Conservation (phyloP, 2,329 filamentous ascomycete genomes). For the Furcasterigmium furcatum region DNA sequence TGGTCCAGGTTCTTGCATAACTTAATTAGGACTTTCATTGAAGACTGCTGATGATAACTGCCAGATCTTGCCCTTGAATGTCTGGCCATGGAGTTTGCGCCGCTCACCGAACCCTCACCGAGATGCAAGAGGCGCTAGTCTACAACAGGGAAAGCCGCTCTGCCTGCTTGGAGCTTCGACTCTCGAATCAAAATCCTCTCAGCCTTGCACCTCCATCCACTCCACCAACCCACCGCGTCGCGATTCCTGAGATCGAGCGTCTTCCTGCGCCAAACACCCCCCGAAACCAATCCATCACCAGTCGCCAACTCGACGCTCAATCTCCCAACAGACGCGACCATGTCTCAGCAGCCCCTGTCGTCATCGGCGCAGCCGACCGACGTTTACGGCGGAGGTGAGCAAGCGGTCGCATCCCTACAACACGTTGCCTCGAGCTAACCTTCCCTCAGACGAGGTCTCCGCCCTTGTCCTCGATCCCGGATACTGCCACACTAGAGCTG, state of each 20-base stretch:
- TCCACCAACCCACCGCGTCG: constrained; percentile 10
- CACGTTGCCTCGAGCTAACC: constrained; percentile 3
- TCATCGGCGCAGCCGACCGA: constrained; percentile 58
- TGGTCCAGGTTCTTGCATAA: no score
- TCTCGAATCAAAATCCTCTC: constrained; percentile 4
- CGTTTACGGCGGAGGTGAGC: constrained; percentile 59
- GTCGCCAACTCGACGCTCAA: constrained; percentile 3
- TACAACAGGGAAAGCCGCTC: no score
- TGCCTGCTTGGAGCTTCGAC: neutral
- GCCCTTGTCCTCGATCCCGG: constrained; percentile 95
- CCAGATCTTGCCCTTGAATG: no score
- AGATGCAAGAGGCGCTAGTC: no score
- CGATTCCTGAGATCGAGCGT: constrained; percentile 7
- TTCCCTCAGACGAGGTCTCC: constrained; percentile 80
- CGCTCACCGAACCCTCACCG: no score
- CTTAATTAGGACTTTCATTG: no score
- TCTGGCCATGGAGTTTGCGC: no score
- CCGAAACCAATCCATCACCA: constrained; percentile 6
- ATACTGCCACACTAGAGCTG: constrained; percentile 85
- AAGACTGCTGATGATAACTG: no score
- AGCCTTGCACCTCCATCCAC: constrained; percentile 10
- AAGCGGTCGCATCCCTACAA: constrained; percentile 3
- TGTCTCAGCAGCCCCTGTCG: constrained; percentile 55
- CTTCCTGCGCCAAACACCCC: constrained; percentile 3
- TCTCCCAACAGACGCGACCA: constrained; percentile 21